Base-by-base conservation (phyloP, 192 early-diverging fungal genomes). In the Coemansia sp. region DNA sequence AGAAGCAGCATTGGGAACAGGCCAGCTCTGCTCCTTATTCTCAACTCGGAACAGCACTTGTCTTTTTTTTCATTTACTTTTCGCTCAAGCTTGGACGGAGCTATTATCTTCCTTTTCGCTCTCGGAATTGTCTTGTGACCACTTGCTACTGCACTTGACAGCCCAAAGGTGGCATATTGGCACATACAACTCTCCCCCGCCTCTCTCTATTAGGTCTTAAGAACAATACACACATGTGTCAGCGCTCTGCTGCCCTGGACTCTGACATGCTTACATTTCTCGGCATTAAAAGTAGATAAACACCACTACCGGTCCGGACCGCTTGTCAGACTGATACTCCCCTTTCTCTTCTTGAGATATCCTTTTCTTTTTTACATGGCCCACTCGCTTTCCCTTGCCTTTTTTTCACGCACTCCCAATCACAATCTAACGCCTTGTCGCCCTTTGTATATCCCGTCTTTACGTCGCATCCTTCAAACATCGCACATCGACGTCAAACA, bases 201-300 rank as follows among this genome's bases (percentile, higher is more conserved):
- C 2, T 16, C 29, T 56, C 53, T 56, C 53, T 56, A 32, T 56
- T 56, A 34, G 53, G 53, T 13, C 53, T 16, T 7, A 30, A 56
- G 16, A 56, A 56, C 53, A 56, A 56, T 56, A 56, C 30, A 34
- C 53, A 5, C 53, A 56, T 56, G 53, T 34, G 53, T 56, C 53
- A 56, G 53, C 30, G 53, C 30, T 56, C 30, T 56, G 30, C 13
- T 16, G 53, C 53, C 53, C 53, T 56, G 30, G 53, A 32, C 15
- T 56, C 53, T 56, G 53, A 5, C 53, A n/a, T 32, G 29, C 30
- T 32, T 32, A 32, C 15, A 32, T 30, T 8, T 6, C 29, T 32
- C 5, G 29, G 27, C 29, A 56, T 16, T 56, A 29, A 34, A 18
- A 34, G 29, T 15, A 13, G 32, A 56, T 56, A 56, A 56, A 32